Evolutionary conservation across 2,329 filamentous ascomycete genomes (phyloP).

Genomic region (Escovopsis sp.): DNA sequence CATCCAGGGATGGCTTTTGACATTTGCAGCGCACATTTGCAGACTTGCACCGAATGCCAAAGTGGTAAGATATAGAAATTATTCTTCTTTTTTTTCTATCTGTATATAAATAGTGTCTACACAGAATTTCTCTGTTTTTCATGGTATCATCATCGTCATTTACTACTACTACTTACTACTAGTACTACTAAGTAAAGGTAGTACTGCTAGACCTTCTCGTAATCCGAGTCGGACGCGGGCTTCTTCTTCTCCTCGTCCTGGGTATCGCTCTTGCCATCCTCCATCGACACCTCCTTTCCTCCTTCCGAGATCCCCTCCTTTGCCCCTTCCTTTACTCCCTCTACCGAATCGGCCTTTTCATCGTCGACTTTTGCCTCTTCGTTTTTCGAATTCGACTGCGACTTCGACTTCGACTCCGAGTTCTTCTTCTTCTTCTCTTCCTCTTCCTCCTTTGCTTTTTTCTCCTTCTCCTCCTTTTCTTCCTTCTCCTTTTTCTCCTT

Average conservation of each 20-base stretch:
- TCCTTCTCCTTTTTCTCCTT: constrained; percentile 15
- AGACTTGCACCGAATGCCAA: too few species aligned
- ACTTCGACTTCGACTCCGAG: not conserved
- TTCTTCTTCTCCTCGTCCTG: constrained; percentile 11
- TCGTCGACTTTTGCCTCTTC: not conserved
- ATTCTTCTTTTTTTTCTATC: too few species aligned
- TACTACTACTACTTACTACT: too few species aligned
- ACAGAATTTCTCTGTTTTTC: too few species aligned
- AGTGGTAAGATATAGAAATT: too few species aligned
- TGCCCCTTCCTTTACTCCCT: too few species aligned
- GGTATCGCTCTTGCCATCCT: constrained; percentile 5
- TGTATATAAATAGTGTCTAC: too few species aligned
- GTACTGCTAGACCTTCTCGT: constrained; percentile 10
- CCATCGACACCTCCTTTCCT: not conserved
- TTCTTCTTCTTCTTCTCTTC: constrained; percentile 5
- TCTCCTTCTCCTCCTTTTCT: constrained; percentile 10
- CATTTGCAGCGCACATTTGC: too few species aligned
- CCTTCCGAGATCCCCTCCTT: not conserved
- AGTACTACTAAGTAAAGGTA: too few species aligned
- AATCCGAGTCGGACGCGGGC: constrained; percentile 18
- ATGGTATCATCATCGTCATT: too few species aligned
- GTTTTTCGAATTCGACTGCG: not conserved
- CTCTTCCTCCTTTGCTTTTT: constrained; percentile 11
- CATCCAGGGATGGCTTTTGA: too few species aligned
- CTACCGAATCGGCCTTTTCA: not conserved